Percentiles rank a stretch among this genome's conserved stretches.
These are phyloP conservation scores for Naegleria fowleri DNA, from an alignment of 208 protist species.

Conservation along the genomic window DNA sequence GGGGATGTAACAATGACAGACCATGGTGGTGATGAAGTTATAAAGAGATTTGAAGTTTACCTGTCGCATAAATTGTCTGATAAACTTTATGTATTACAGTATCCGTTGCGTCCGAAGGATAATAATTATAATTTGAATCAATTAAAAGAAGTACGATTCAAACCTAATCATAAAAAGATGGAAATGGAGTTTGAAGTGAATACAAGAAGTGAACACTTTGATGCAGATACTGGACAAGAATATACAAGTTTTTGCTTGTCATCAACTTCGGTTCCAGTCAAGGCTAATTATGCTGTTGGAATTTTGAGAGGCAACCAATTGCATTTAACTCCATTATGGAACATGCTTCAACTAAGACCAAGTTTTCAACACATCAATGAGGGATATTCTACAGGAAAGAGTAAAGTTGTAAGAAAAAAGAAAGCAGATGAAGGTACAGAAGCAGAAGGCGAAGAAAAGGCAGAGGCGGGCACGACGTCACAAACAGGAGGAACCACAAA, in stretches of 20 bases:
- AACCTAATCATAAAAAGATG: slow-evolving; percentile 31
- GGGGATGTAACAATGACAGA: neutral
- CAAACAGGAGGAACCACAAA: neutral
- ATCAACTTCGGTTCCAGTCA: neutral
- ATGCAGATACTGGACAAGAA: neutral
- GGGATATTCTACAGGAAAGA: neutral
- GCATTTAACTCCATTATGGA: slow-evolving; percentile 6
- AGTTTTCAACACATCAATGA: neutral
- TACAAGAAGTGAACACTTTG: slow-evolving; percentile 15
- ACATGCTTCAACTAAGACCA: neutral
- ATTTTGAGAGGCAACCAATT: slow-evolving; percentile 11
- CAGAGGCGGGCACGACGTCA: neutral
- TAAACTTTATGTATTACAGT: slow-evolving; percentile 37
- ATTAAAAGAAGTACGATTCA: slow-evolving; percentile 34
- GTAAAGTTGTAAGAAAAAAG: slow-evolving; percentile 2
- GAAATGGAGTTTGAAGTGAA: slow-evolving; percentile 39
- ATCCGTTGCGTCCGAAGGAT: slow-evolving; percentile 31
- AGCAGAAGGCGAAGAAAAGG: neutral
- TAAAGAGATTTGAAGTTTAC: slow-evolving; percentile 34
- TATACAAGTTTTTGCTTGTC: neutral
- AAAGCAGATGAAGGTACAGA: neutral
- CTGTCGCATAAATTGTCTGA: slow-evolving; percentile 31
- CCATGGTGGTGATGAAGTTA: slow-evolving; percentile 25
- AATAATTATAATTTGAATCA: slow-evolving; percentile 36
- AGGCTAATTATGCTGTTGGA: slow-evolving; percentile 13